These are phyloP conservation scores for Anthracocystis walkeri DNA, from an alignment of 1,284 basidiomycete species.

Conservation along the genomic window DNA sequence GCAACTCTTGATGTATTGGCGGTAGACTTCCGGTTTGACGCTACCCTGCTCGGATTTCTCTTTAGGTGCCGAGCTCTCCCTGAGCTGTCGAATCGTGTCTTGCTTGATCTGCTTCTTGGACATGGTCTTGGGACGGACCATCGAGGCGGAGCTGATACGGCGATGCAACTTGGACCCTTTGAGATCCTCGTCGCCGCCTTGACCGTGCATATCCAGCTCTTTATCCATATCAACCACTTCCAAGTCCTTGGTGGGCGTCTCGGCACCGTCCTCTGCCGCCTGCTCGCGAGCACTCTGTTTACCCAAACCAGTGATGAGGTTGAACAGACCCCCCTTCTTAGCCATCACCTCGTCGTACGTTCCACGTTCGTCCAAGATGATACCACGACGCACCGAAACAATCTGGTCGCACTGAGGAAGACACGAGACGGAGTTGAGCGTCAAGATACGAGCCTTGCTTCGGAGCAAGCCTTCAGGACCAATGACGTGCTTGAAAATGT, in stretches of 20 bases:
- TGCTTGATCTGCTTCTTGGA: slow-evolving; percentile 58
- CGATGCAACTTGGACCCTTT: slow-evolving; percentile 55
- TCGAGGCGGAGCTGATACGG: slow-evolving; percentile 55
- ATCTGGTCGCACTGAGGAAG: slow-evolving; percentile 76
- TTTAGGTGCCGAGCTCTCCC: slow-evolving; percentile 60
- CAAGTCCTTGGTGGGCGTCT: slow-evolving; percentile 36
- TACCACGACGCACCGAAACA: slow-evolving; percentile 79
- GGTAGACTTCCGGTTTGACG: slow-evolving; percentile 65
- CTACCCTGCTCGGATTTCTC: slow-evolving; percentile 63
- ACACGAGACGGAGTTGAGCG: slow-evolving; percentile 70
- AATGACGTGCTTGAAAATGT: slow-evolving; percentile 67
- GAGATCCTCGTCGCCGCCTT: slow-evolving; percentile 50
- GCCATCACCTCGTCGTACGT: slow-evolving; percentile 76
- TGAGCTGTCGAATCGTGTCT: slow-evolving; percentile 65
- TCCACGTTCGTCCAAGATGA: slow-evolving; percentile 75
- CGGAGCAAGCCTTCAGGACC: slow-evolving; percentile 52
- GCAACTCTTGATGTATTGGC: slow-evolving; percentile 62
- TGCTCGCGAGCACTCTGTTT: slow-evolving; percentile 54
- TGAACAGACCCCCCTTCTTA: slow-evolving; percentile 74
- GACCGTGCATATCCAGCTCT: slow-evolving; percentile 46
- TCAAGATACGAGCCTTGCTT: slow-evolving; percentile 68
- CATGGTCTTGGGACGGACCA: slow-evolving; percentile 58
- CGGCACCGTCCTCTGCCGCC: slow-evolving; percentile 34
- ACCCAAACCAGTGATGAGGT: slow-evolving; percentile 71
- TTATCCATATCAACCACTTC: slow-evolving; percentile 51